A percentile compares a stretch with the other conserved stretches of the same genome.
phyloP scores from a whole-genome alignment of 2,329 filamentous ascomycete genomes.

The Arthrocladium fulminans region DNA sequence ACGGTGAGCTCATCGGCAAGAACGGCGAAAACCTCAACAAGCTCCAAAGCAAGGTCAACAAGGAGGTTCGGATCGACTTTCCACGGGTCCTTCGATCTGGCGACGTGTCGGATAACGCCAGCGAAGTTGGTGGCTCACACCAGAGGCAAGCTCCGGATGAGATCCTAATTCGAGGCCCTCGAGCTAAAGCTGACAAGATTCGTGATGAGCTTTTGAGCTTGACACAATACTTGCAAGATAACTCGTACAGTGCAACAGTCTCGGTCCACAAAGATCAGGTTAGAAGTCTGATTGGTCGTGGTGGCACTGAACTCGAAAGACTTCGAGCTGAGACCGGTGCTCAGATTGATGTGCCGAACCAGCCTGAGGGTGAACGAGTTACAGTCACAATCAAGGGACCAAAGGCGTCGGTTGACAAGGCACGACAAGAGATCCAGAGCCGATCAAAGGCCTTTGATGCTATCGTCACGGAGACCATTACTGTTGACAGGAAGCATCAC shows the following conservation, averaged over 20 bases:
- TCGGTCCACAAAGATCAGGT: conserved; percentile 85
- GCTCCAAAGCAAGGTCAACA: conserved; percentile 79
- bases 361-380: conserved; percentile 64
- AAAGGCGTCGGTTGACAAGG: conserved; percentile 79
- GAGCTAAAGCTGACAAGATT: conserved; percentile 83
- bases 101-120: conserved; percentile 63
- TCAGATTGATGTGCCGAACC: conserved; percentile 82
- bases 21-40: conserved; percentile 83
- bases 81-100: conserved; percentile 56
- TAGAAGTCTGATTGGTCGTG: conserved; percentile 85
- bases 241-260: conserved; percentile 69
- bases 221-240: conserved; percentile 81
- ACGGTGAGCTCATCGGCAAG: conserved; percentile 85
- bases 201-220: conserved; percentile 84
- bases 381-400: conserved; percentile 90
- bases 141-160: conserved; percentile 76
- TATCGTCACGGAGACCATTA: conserved; percentile 72
- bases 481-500: conserved; percentile 93
- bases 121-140: conserved; percentile 52
- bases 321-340: conserved; percentile 76
- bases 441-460: conserved; percentile 82
- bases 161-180: conserved; percentile 82
- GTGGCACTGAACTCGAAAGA: conserved; percentile 83
- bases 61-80: conserved; percentile 79
- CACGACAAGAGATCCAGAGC: conserved; percentile 81